Evolutionary conservation across 768 basidiomycete genomes (phyloP), one percentile per base, ranked within the genome.

Genomic region (Phylloporus sp.): DNA sequence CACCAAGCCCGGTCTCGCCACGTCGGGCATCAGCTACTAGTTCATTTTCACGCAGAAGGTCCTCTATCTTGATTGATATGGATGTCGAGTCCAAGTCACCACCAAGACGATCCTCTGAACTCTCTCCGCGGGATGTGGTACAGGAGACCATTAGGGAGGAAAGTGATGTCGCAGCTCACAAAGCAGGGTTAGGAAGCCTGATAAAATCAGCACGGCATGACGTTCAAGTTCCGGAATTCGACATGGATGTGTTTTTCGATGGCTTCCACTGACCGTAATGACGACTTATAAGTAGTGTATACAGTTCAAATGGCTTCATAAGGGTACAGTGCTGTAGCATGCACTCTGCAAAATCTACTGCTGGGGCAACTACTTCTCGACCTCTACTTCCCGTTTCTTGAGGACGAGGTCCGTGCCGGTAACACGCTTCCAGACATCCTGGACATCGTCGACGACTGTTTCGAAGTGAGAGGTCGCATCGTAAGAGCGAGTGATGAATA

Each of bases 391-490:
- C 40, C 89, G 80, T 75, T 94, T 91, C 85, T 90, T 93, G 61
- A 95, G 80, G 49, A 86, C 88, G 47, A 95, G 78, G 45, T 86
- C 83, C 44, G 74, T 75, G 45, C 89, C 92, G 4, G 79, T 76
- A 47, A 95, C 84, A 49, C 95, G 80, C 76, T 87, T 85, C 92
- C 93, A 99, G 36, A 98, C 91, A 70, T 97, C 90, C 55, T 88
- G 86, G 32, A 99, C 97, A 54, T 99, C 95, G 46, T 97, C 93
- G 23, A 95, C 92, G 42, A 98, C 95, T 24, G 92, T 97, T 78
- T 99, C 97, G 69, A 99, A 98, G 74, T 99, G 97, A 26, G 91
- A 94, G 11, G 97, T 97, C 8, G 97, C 95, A 67, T 99, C 97
- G 72, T 98, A 99, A 15, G 94, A 97, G 49, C 88, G 88, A 49